phyloP scores from a whole-genome alignment of 148 eudicot genomes.

The Mesembryanthemum crystallinum region DNA sequence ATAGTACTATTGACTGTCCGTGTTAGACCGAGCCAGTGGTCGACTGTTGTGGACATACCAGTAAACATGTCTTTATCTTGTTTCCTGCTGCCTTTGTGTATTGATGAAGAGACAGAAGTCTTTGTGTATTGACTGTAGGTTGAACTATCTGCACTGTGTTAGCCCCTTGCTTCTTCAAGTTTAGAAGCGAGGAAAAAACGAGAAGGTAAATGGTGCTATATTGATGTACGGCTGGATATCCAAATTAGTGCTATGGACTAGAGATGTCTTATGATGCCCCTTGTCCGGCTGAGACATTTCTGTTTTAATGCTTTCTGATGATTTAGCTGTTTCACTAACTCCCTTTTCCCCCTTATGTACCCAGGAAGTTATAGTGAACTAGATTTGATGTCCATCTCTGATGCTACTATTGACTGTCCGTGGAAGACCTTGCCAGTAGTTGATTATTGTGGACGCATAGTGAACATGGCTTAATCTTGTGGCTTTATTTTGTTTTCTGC shows the following conservation, averaged over 20 bases:
- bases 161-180: slow-evolving; percentile 34
- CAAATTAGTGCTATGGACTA: slow-evolving; percentile 17
- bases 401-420: background rate
- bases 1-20: no score
- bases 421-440: background rate
- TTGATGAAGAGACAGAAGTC: background rate
- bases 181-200: slow-evolving; percentile 33
- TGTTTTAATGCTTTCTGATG: background rate
- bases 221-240: slow-evolving; percentile 25
- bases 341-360: background rate
- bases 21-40: no score
- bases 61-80: background rate
- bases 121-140: background rate
- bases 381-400: background rate
- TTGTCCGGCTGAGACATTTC: slow-evolving; percentile 15
- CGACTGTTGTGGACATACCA: background rate
- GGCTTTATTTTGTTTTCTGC: background rate
- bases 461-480: no score
- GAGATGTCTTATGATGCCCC: slow-evolving; percentile 16
- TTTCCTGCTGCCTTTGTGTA: background rate
- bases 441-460: no score
- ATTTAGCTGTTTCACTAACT: background rate
- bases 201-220: slow-evolving; percentile 36
- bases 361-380: background rate
- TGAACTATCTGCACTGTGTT: slow-evolving; percentile 21